These are phyloP conservation scores for Trichoderma reesei DNA, from an alignment of 495 filamentous ascomycete species.

Conservation along the genomic window DNA sequence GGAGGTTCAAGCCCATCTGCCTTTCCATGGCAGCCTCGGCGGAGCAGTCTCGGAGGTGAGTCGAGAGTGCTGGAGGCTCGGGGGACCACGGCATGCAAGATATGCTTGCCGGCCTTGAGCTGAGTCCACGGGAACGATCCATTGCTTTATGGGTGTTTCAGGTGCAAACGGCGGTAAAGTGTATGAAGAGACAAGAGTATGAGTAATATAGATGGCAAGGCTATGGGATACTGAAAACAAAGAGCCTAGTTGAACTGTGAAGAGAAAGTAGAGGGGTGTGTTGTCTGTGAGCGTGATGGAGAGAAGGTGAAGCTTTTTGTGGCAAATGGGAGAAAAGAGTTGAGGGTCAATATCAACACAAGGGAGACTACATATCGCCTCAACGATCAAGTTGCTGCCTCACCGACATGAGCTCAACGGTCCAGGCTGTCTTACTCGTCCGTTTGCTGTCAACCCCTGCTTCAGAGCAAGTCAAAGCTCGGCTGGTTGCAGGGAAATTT, in stretches of 20 bases:
- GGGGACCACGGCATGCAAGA: background rate
- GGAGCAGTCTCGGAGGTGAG: background rate
- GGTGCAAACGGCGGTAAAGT: too few species aligned
- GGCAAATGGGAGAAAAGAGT: background rate
- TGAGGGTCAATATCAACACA: background rate
- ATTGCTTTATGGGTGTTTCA: background rate
- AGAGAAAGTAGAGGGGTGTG: background rate
- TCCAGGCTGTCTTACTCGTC: background rate
- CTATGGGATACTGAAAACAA: background rate
- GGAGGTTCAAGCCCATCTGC: background rate
- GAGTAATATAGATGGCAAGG: background rate
- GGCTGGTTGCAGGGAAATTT: background rate
- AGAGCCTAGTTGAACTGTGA: background rate
- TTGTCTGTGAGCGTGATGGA: background rate
- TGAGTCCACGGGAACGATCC: background rate
- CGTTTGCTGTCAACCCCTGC: slow-evolving; percentile 4
- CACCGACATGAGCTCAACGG: background rate
- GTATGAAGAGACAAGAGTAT: background rate
- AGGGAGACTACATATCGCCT: background rate
- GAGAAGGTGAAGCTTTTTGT: background rate
- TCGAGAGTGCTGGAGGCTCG: background rate
- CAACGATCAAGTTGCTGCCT: background rate
- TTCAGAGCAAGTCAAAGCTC: background rate
- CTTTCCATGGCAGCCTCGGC: background rate
- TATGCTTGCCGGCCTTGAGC: background rate